A percentile compares a stretch with the other conserved stretches of the same genome.
phyloP scores from a whole-genome alignment of 169 alveolate genomes.

The Plasmodium vinckei region DNA sequence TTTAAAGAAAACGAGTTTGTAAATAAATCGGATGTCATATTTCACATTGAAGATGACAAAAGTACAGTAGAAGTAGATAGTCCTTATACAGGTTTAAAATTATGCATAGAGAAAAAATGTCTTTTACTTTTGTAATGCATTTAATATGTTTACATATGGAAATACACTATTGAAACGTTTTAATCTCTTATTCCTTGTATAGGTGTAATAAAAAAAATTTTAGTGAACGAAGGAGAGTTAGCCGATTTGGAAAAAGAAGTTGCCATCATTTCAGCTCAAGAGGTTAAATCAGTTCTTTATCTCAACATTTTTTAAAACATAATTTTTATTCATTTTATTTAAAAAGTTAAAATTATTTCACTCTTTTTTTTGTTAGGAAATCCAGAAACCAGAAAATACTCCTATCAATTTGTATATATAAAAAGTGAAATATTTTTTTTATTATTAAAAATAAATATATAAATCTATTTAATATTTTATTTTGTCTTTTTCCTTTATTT shows the following conservation, averaged over 20 bases:
- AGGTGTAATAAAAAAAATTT: constrained; percentile 49
- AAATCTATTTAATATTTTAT: no score
- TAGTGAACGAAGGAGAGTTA: constrained; percentile 56
- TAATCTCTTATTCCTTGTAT: neutral
- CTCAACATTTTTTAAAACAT: neutral
- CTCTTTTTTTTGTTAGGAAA: constrained; percentile 10
- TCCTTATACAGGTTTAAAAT: constrained; percentile 25
- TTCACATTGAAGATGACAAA: constrained; percentile 72
- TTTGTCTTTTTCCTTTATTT: neutral
- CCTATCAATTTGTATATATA: neutral
- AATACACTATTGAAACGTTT: neutral
- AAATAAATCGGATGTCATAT: constrained; percentile 21
- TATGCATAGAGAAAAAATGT: neutral
- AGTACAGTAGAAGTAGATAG: constrained; percentile 74
- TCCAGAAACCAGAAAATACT: neutral
- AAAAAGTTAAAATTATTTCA: neutral
- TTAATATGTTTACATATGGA: neutral
- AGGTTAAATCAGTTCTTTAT: constrained; percentile 1
- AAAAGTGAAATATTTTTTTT: neutral
- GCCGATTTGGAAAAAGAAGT: constrained; percentile 61
- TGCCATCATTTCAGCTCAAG: constrained; percentile 36
- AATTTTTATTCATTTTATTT: neutral
- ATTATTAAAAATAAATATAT: neutral
- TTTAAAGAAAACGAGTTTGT: constrained; percentile 51
- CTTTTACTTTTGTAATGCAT: no score